phyloP scores from a whole-genome alignment of 805 yeast species.

The Pichia pseudocactophila region DNA sequence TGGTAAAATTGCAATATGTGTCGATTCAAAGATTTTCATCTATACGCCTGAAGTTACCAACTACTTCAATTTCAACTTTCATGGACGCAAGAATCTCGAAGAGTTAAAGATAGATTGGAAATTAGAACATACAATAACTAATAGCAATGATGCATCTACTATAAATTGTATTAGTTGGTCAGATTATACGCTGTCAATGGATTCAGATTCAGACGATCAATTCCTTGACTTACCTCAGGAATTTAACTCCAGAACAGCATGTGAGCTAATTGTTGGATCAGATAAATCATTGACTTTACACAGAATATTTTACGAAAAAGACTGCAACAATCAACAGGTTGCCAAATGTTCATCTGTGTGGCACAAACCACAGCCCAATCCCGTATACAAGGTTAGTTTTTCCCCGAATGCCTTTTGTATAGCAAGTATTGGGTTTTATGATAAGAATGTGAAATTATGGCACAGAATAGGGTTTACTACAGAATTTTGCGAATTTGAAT shows the following conservation, averaged over 20 bases:
- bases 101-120: conserved; percentile 27
- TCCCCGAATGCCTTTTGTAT: conserved; percentile 63
- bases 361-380: conserved; percentile 48
- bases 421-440: conserved; percentile 55
- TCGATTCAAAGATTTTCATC: conserved; percentile 35
- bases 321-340: conserved; percentile 12
- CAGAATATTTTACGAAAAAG: conserved; percentile 30
- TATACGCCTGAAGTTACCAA: conserved; percentile 52
- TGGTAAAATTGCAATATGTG: conserved; percentile 55
- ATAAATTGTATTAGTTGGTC: conserved; percentile 30
- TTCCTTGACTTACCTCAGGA: conserved; percentile 27
- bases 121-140: conserved; percentile 20
- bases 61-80: conserved; percentile 27
- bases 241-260: conserved; percentile 28
- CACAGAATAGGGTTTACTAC: conserved; percentile 60
- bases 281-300: conserved; percentile 42
- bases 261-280: conserved; percentile 59
- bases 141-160: conserved; percentile 17
- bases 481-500: conserved; percentile 55
- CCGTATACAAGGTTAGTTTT: conserved; percentile 47
- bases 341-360: conserved; percentile 29
- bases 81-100: conserved; percentile 24
- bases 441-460: conserved; percentile 71
- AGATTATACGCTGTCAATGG: conserved; percentile 24
- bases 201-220: conserved; percentile 21